These are phyloP conservation scores for Xylona heveae DNA, from an alignment of 495 filamentous ascomycete species.

Conservation along the genomic window DNA sequence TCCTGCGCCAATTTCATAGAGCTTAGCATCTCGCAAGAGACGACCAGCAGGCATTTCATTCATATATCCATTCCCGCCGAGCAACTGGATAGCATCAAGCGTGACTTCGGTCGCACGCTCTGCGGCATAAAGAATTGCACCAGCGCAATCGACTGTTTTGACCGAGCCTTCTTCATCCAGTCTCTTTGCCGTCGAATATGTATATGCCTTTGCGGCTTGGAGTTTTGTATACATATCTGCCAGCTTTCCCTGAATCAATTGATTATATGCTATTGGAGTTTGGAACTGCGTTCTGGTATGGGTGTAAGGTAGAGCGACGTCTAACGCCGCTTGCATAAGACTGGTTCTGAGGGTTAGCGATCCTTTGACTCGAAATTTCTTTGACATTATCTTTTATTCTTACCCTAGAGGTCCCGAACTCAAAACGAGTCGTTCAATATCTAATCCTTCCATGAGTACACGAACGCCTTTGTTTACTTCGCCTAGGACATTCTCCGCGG, in stretches of 20 bases:
- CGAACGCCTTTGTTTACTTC: constrained; percentile 60
- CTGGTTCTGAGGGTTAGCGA: too few relatives aligned
- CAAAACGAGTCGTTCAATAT: constrained; percentile 83
- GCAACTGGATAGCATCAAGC: constrained; percentile 78
- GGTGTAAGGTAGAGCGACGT: constrained; percentile 73
- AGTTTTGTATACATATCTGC: constrained; percentile 96
- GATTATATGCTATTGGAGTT: constrained; percentile 73
- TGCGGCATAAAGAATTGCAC: constrained; percentile 82
- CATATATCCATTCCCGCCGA: constrained; percentile 90
- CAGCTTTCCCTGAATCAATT: constrained; percentile 80
- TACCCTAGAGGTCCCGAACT: constrained; percentile 74
- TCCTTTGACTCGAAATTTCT: neutral
- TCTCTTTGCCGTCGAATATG: constrained; percentile 48
- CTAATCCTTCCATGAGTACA: constrained; percentile 90
- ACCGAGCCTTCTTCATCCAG: constrained; percentile 55
- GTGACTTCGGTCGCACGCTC: constrained; percentile 81
- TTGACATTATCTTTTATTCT: constrained; percentile 1
- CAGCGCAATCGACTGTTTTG: constrained; percentile 81
- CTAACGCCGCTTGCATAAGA: constrained; percentile 83
- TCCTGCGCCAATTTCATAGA: constrained; percentile 96
- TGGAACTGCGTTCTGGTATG: constrained; percentile 82
- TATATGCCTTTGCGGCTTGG: constrained; percentile 61
- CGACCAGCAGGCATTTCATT: constrained; percentile 86
- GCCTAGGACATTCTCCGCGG: constrained; percentile 60
- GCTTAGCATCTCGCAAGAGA: constrained; percentile 63